Evolutionary conservation across 768 basidiomycete species (phyloP), one percentile per base, ranked within the genome.

Genomic region (Amanita exitialis): DNA sequence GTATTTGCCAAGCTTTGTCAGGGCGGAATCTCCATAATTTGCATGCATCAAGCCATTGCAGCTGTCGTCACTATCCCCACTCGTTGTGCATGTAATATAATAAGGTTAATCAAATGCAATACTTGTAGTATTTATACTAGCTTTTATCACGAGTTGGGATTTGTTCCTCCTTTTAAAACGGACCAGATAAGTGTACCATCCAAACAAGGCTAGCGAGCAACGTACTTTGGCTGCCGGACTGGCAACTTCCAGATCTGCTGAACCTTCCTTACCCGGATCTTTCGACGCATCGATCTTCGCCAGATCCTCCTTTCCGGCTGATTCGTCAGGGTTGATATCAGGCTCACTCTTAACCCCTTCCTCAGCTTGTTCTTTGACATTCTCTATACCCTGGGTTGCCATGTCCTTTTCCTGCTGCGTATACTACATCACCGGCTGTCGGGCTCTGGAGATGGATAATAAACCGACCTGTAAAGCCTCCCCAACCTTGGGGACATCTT

Each of bases 401-500:
- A n/a, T 6, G 4, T 30, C 28, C 12, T 43, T 39, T 20, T 43
- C 39, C 42, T 43, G 21, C 16, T 23, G 13, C 13, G 9, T 21
- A 34, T 16, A 10, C 1, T 15, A 18, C 7, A 12, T 42, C 18
- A 42, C 25, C 9, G 16, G 43, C 9, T 4, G 6, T 13, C 12
- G 20, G 9, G 18, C 15, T 6, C 6, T 34, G 9, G 9, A 6
- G 36, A 43, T 44, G 9, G 9, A 18, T 1, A n/a, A 32, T 32
- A 27, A 38, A 49, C 48, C 25, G 27, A 43, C 46, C 46, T 41
- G 47, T 18, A 30, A n/a, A 6, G 45, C 48, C n/a, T 41, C 47
- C 10, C 44, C 54, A 20, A 49, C 51, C 23, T 53, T 53, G 44
- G 54, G 57, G 20, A 36, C 54, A 36, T 57, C 57, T 37, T 41